phyloP scores from a whole-genome alignment of 768 basidiomycete genomes.

The Hericium coralloides region DNA sequence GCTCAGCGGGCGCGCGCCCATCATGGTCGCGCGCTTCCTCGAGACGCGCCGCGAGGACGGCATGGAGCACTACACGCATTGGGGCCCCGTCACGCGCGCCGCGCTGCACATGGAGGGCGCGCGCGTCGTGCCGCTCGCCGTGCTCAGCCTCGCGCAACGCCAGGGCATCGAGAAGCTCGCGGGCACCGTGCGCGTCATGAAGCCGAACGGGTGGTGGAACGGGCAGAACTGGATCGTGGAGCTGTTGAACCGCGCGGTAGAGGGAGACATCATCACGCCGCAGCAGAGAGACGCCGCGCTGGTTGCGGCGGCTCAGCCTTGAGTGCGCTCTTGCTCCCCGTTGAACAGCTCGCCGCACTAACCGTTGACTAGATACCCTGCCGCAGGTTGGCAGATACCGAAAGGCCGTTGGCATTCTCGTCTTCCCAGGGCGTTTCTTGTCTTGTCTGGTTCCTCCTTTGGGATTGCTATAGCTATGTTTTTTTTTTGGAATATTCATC shows the following conservation, averaged over 20 bases:
- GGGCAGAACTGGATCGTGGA: conserved; percentile 16
- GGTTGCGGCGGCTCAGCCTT: conserved; percentile 11
- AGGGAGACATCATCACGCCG: conserved; percentile 11
- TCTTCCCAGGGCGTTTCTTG: too few relatives aligned
- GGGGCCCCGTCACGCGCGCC: conserved; percentile 12
- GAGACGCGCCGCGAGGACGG: conserved; percentile 1
- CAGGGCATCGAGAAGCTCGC: conserved; percentile 11
- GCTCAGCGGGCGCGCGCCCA: neutral
- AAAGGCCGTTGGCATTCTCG: too few relatives aligned
- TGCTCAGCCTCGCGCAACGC: conserved; percentile 4
- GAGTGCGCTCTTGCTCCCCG: neutral
- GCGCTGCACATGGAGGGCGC: conserved; percentile 1
- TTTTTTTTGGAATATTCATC: too few relatives aligned
- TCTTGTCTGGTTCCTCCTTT: too few relatives aligned
- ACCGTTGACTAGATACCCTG: too few relatives aligned
- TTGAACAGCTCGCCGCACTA: too few relatives aligned
- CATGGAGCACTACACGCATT: conserved; percentile 8
- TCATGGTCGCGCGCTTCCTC: conserved; percentile 5
- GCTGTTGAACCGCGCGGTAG: conserved; percentile 11
- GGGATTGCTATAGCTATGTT: too few relatives aligned
- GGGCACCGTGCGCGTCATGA: conserved; percentile 10
- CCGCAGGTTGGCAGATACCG: too few relatives aligned
- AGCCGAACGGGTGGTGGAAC: conserved; percentile 16
- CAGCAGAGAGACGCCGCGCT: conserved; percentile 12
- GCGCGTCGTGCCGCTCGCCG: conserved; percentile 9